phyloP scores from a whole-genome alignment of 2,329 filamentous ascomycete genomes.

The Talaromyces sp. region DNA sequence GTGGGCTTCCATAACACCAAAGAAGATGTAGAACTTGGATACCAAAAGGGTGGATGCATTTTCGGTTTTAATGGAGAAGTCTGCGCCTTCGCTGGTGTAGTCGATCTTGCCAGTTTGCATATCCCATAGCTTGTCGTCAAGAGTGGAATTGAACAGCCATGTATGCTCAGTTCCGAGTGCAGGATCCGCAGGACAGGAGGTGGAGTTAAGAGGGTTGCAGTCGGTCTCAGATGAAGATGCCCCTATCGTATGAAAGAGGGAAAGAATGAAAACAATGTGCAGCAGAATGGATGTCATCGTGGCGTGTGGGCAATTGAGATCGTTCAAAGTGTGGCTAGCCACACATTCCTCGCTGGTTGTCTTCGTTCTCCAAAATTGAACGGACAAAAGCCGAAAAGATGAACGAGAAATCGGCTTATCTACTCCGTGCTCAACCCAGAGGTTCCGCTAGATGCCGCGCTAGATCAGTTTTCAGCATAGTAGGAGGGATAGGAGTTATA shows the following conservation, averaged over 20 bases:
- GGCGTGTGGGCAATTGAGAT: too few relatives aligned
- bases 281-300: neutral
- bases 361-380: too few relatives aligned
- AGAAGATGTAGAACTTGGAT: conserved; percentile 84
- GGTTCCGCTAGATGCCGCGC: too few relatives aligned
- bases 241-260: neutral
- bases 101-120: conserved; percentile 66
- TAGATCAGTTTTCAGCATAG: too few relatives aligned
- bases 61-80: conserved; percentile 67
- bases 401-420: too few relatives aligned
- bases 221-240: conserved; percentile 49
- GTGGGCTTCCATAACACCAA: conserved; percentile 74
- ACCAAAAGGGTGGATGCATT: conserved; percentile 78
- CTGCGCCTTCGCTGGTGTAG: conserved; percentile 66
- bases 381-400: too few relatives aligned
- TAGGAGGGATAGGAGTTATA: too few relatives aligned
- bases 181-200: conserved; percentile 69
- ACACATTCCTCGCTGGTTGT: too few relatives aligned
- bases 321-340: too few relatives aligned
- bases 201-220: conserved; percentile 69
- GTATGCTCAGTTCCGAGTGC: conserved; percentile 66
- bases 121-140: conserved; percentile 59
- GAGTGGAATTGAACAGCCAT: conserved; percentile 66
- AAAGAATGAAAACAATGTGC: neutral
- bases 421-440: too few relatives aligned